These are phyloP conservation scores for Puccinia novopanici DNA, from an alignment of 1,284 basidiomycete species.

Conservation along the genomic window DNA sequence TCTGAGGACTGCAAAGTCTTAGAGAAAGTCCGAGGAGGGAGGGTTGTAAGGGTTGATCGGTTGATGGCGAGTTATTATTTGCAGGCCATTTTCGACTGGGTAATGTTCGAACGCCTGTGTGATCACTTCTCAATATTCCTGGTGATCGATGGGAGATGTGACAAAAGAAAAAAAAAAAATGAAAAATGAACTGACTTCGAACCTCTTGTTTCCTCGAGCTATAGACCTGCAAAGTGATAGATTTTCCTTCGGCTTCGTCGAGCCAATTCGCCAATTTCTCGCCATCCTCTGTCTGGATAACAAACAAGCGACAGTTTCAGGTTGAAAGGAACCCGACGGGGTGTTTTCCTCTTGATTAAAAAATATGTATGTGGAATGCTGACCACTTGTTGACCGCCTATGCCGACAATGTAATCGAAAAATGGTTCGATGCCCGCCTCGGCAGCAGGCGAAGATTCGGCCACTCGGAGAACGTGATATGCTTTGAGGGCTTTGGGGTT, in stretches of 20 bases:
- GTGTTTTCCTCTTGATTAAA: too few species aligned
- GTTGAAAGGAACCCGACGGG: background rate
- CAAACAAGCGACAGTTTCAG: background rate
- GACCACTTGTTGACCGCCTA: slow-evolving; percentile 66
- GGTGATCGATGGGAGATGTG: slow-evolving; percentile 6
- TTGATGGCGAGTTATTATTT: slow-evolving; percentile 10
- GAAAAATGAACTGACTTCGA: slow-evolving; percentile 67
- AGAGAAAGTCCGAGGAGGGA: slow-evolving; percentile 89
- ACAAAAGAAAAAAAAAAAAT: slow-evolving; percentile 11
- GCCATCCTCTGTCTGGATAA: slow-evolving; percentile 53
- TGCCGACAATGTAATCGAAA: slow-evolving; percentile 94
- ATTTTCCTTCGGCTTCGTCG: slow-evolving; percentile 79
- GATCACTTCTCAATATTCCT: slow-evolving; percentile 27
- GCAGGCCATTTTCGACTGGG: slow-evolving; percentile 46
- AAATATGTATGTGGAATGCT: too few species aligned
- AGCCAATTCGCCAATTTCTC: slow-evolving; percentile 62
- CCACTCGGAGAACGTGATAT: slow-evolving; percentile 59
- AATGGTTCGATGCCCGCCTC: slow-evolving; percentile 86
- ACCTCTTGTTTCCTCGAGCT: slow-evolving; percentile 81
- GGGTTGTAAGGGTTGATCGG: slow-evolving; percentile 59
- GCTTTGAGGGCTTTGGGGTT: slow-evolving; percentile 51
- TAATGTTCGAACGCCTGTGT: slow-evolving; percentile 24
- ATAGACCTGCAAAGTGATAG: slow-evolving; percentile 80
- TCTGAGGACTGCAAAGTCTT: slow-evolving; percentile 83
- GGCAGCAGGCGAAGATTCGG: slow-evolving; percentile 62